Conservation (phyloP, 2,329 filamentous ascomycete genomes). For the Nemania sp. region DNA sequence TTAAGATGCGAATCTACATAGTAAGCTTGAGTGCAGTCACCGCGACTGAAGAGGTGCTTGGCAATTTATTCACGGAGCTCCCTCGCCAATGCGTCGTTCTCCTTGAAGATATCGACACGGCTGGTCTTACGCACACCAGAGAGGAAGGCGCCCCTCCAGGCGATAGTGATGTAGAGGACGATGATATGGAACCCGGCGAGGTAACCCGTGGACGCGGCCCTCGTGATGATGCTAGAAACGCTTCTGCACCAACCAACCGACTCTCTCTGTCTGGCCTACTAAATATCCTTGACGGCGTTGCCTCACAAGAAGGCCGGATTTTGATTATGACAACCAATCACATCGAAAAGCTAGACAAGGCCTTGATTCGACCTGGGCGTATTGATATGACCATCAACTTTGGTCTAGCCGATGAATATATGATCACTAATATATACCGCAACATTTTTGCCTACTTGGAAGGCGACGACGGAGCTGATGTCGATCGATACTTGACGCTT, state of each 20-base stretch:
- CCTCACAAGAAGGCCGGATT: conserved; percentile 64
- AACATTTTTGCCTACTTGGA: conserved; percentile 60
- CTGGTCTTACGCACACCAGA: conserved; percentile 66
- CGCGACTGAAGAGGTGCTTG: conserved; percentile 67
- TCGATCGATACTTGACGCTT: conserved; percentile 27
- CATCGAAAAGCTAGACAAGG: conserved; percentile 62
- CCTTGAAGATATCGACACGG: conserved; percentile 76
- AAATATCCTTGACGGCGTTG: conserved; percentile 78
- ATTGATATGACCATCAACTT: conserved; percentile 64
- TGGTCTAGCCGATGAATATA: conserved; percentile 54
- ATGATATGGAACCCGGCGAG: conserved; percentile 41
- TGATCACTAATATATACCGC: conserved; percentile 58
- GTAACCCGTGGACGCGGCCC: conserved; percentile 37
- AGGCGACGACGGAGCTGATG: conserved; percentile 47
- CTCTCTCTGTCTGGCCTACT: conserved; percentile 76
- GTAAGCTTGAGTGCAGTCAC: conserved; percentile 66
- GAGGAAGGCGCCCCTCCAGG: conserved; percentile 38
- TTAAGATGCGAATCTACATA: conserved; percentile 73
- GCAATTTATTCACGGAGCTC: conserved; percentile 65
- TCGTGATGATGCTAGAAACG: conserved; percentile 13
- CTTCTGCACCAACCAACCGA: conserved; percentile 32
- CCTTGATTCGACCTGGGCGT: conserved; percentile 64
- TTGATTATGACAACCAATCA: conserved; percentile 70
- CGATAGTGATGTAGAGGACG: conserved; percentile 3
- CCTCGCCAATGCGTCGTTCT: conserved; percentile 73